Evolutionary conservation across 139 green algal genomes (phyloP).

Genomic region (Chloropicon primus): DNA sequence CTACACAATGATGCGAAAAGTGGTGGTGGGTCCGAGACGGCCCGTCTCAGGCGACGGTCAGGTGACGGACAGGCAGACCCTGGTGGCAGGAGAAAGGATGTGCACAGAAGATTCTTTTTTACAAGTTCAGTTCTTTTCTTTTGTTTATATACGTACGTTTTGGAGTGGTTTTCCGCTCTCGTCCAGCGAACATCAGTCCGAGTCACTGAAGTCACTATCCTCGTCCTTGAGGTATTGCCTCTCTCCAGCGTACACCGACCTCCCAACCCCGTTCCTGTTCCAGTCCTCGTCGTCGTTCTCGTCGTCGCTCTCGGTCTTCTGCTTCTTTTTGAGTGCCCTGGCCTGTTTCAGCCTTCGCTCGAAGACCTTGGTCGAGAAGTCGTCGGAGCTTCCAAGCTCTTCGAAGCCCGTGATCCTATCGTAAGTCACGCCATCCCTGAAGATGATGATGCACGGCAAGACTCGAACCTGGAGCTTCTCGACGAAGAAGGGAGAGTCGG

Average conservation of each 20-base stretch:
- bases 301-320: background rate
- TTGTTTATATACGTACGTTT: too few relatives aligned
- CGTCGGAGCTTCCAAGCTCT: constrained; percentile 58
- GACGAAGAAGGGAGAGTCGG: constrained; percentile 82
- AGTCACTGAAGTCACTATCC: background rate
- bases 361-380: constrained; percentile 49
- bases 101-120: too few relatives aligned
- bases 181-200: too few relatives aligned
- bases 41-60: too few relatives aligned
- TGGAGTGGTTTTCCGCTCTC: too few relatives aligned
- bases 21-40: too few relatives aligned
- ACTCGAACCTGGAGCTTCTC: constrained; percentile 75
- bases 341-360: constrained; percentile 27
- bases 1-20: too few relatives aligned
- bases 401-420: constrained; percentile 80
- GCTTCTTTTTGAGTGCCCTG: background rate
- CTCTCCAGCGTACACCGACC: constrained; percentile 8
- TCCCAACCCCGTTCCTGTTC: background rate
- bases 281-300: background rate
- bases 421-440: constrained; percentile 51
- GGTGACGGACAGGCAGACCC: too few relatives aligned
- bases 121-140: too few relatives aligned
- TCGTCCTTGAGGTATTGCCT: constrained; percentile 13
- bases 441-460: constrained; percentile 73
- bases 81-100: too few relatives aligned